Evolutionary conservation across 768 basidiomycete species (phyloP), one percentile per base, ranked within the genome.

Genomic region (Hygrophorus pudorinus): DNA sequence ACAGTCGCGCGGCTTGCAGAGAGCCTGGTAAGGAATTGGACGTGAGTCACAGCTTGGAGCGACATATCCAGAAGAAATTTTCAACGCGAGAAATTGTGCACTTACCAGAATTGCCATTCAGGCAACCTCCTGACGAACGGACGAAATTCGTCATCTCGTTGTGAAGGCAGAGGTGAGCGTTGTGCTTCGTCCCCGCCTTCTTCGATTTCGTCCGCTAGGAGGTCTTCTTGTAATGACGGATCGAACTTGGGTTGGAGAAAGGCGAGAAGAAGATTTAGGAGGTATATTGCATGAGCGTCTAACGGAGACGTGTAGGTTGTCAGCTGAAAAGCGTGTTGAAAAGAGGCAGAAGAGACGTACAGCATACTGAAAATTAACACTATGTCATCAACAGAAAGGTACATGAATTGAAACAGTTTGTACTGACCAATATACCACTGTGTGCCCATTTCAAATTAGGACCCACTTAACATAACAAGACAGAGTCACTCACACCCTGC

Each of bases 181-280:
- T 4, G 70, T 61, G 7, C 59, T 59, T 21, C 76, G n/a, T 71
- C 70, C 2, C 83, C 86, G 14, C 93, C 96, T 59, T 90, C 93
- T 55, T 99, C 96, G 14, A 96, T 85, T 57, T 97, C 93, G 52
- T 93, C 87, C 1, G 91, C 96, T 50, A 89, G 72, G 10, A 97
- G 69, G 60, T 99, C 96, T 37, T 89, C 89, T 51, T 92, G 85
- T 27, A 97, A 68, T 1, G 93, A 94, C 0, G 96, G 94, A 64
- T 99, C 96, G 61, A 99, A 98, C 61, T 85, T 88, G 28, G 96
- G 96, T 69, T 97, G 93, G 13, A 99, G 72, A 72, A 99, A 99
- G 1, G 96, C 94, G 52, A 99, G 76, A 44, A 99, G 79, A 42
- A 99, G 78, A 67, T 99, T 96, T 48, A 97, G 75, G 50, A 94